Conservation (phyloP, 768 basidiomycete genomes). For the Dentipellis sp. region DNA sequence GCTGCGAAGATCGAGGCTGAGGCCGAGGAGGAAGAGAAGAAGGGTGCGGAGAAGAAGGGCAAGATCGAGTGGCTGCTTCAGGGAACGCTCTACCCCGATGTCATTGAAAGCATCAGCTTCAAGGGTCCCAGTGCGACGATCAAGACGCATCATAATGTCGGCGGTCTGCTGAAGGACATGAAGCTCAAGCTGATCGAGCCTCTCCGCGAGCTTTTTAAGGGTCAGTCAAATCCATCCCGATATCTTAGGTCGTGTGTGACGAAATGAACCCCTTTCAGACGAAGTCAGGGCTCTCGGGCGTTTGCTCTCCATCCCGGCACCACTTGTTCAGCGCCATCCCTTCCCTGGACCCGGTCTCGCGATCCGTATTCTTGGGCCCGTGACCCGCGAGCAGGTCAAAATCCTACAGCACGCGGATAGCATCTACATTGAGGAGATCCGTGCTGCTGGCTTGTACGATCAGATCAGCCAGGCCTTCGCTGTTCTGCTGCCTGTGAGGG, state of each 20-base stretch:
- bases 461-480: constrained; percentile 96
- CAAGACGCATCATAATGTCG: constrained; percentile 99
- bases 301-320: constrained; percentile 83
- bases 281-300: constrained; percentile 92
- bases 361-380: constrained; percentile 94
- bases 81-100: constrained; percentile 97
- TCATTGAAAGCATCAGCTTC: constrained; percentile 99
- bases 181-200: constrained; percentile 98
- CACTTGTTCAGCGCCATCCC: constrained; percentile 92
- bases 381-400: constrained; percentile 87
- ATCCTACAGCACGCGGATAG: constrained; percentile 86
- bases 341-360: constrained; percentile 99
- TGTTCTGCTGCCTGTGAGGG: constrained; percentile 89
- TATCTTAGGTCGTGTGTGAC: not conserved
- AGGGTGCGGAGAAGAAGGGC: constrained; percentile 68
- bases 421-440: constrained; percentile 98
- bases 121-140: constrained; percentile 98
- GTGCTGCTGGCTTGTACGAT: constrained; percentile 85
- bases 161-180: constrained; percentile 94
- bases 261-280: constrained; percentile 37
- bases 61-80: constrained; percentile 96
- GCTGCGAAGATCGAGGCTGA: constrained; percentile 80
- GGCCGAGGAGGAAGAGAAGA: constrained; percentile 66
- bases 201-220: constrained; percentile 95
- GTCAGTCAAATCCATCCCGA: constrained; percentile 29